Conservation (phyloP, 148 eudicot species). For the Rhododendron kiyosumense region DNA sequence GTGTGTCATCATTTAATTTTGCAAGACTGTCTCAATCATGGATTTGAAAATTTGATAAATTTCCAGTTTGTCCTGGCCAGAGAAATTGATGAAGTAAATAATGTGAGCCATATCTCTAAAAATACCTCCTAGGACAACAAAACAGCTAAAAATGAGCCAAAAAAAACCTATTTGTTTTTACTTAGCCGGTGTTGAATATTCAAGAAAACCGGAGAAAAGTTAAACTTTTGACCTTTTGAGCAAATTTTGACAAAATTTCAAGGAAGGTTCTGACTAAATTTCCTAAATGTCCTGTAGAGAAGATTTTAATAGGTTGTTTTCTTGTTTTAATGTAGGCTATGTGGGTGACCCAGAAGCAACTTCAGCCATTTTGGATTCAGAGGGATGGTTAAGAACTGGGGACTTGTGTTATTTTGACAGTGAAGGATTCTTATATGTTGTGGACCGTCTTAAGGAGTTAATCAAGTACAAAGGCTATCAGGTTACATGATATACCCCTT, state of each 20-base stretch:
- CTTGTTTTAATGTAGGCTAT: slow-evolving; percentile 3
- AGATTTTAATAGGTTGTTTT: neutral
- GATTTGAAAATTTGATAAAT: neutral
- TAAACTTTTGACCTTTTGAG: neutral
- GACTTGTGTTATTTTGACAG: slow-evolving; percentile 15
- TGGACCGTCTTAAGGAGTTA: slow-evolving; percentile 14
- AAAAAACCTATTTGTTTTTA: neutral
- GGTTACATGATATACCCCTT: neutral
- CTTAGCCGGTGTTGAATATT: neutral
- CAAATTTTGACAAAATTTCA: neutral
- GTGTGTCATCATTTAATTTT: neutral
- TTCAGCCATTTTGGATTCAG: slow-evolving; percentile 10
- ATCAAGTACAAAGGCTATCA: slow-evolving; percentile 20
- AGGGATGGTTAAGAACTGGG: slow-evolving; percentile 18
- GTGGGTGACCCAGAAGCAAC: slow-evolving; percentile 13
- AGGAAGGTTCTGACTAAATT: neutral
- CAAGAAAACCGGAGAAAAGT: neutral
- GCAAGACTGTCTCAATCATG: neutral
- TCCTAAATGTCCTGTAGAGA: neutral
- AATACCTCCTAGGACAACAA: neutral
- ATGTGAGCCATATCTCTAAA: neutral
- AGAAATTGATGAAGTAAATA: neutral
- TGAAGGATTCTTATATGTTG: slow-evolving; percentile 12
- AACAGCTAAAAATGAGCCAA: neutral
- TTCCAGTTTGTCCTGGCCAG: neutral